These are phyloP conservation scores for Triglochin maritima DNA, from an alignment of 106 monocot species.

Conservation along the genomic window DNA sequence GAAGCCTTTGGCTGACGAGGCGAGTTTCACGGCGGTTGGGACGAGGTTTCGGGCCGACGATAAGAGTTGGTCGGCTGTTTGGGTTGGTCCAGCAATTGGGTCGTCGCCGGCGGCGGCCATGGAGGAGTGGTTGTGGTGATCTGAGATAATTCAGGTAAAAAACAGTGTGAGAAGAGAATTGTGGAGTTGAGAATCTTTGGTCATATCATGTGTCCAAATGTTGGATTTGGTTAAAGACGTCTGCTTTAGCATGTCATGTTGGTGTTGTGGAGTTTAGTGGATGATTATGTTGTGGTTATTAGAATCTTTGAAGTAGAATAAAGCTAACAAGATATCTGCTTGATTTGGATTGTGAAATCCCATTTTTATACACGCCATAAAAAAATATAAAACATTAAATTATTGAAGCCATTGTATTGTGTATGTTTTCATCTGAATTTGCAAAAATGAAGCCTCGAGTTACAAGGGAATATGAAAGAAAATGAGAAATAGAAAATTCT, in stretches of 20 bases:
- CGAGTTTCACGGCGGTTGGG: conserved; percentile 13
- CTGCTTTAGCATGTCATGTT: not conserved
- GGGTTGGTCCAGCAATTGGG: not conserved
- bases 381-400: too few relatives aligned
- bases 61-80: conserved; percentile 16
- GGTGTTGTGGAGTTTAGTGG: not conserved
- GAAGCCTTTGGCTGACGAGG: conserved; percentile 15
- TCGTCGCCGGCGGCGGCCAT: not conserved
- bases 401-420: too few relatives aligned
- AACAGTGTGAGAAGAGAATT: not conserved
- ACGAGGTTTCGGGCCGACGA: conserved; percentile 16
- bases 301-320: not conserved
- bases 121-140: not conserved
- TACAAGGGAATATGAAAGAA: too few relatives aligned
- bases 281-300: not conserved
- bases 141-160: not conserved
- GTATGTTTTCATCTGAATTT: too few relatives aligned
- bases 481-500: too few relatives aligned
- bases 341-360: not conserved
- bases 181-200: not conserved
- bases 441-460: too few relatives aligned
- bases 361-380: too few relatives aligned
- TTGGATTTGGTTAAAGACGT: not conserved
- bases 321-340: not conserved
- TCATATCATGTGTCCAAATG: not conserved